Evolutionary conservation across 345 rosid species (phyloP).

Genomic region (Boechera divaricarpa): DNA sequence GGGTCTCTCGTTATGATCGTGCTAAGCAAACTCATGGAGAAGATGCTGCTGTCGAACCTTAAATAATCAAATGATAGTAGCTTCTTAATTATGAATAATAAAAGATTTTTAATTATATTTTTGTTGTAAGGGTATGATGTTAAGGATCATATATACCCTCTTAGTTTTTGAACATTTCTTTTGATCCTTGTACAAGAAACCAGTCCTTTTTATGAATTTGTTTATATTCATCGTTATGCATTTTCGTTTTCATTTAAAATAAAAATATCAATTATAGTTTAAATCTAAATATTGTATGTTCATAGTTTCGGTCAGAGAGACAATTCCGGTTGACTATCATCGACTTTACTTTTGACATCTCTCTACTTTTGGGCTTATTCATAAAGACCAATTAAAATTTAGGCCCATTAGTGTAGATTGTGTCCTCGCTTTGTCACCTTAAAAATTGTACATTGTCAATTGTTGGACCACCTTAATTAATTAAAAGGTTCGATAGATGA

Average conservation of each 20-base stretch:
- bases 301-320: not conserved
- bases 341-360: too few relatives aligned
- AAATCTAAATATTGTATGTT: too few relatives aligned
- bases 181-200: not conserved
- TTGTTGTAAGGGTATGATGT: not conserved
- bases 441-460: too few relatives aligned
- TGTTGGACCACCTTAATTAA: too few relatives aligned
- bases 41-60: not conserved
- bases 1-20: conserved; percentile 62
- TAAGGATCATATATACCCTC: not conserved
- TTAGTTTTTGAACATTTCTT: not conserved
- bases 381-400: too few relatives aligned
- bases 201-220: not conserved
- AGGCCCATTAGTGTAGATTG: too few relatives aligned
- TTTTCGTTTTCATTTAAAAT: too few relatives aligned
- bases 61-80: not conserved
- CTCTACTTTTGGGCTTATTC: too few relatives aligned
- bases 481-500: too few relatives aligned
- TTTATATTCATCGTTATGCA: not conserved
- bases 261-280: too few relatives aligned
- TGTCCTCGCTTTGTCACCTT: too few relatives aligned
- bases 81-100: not conserved
- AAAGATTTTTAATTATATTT: not conserved
- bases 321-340: not conserved
- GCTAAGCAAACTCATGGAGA: not conserved